These are phyloP conservation scores for Biscogniauxia marginata DNA, from an alignment of 2,329 filamentous ascomycete genomes.

Conservation along the genomic window DNA sequence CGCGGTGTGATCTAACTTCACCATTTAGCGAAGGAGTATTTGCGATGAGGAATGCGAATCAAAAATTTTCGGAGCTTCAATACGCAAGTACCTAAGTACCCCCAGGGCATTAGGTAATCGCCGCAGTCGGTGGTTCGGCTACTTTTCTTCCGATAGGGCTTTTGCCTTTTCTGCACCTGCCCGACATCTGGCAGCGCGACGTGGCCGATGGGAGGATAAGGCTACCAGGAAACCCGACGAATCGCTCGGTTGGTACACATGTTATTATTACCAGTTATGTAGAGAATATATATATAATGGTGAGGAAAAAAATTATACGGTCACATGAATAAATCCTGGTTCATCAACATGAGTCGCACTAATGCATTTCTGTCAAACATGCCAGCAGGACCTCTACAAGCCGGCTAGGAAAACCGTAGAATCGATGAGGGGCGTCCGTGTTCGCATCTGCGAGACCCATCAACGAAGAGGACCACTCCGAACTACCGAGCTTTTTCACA, in stretches of 20 bases:
- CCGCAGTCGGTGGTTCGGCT: not conserved
- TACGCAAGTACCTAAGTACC: not conserved
- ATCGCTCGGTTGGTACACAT: too few species aligned
- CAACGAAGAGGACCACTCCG: conserved; percentile 14
- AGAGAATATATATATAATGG: too few species aligned
- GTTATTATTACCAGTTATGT: too few species aligned
- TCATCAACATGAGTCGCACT: conserved; percentile 9
- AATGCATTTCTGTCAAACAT: conserved; percentile 24
- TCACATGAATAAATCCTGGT: not conserved
- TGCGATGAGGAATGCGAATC: too few species aligned
- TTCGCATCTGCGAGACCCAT: conserved; percentile 12
- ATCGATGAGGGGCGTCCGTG: conserved; percentile 12
- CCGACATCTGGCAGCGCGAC: too few species aligned
- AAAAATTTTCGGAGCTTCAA: not conserved
- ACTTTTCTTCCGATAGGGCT: not conserved
- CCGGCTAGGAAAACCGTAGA: conserved; percentile 21
- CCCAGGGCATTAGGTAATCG: not conserved
- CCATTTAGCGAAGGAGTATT: not conserved
- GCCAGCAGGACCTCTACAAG: conserved; percentile 16
- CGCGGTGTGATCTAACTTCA: not conserved
- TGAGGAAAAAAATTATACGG: not conserved
- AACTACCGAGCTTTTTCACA: conserved; percentile 8
- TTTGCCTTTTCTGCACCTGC: not conserved
- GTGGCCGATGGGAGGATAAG: too few species aligned
- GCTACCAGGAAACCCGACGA: too few species aligned